phyloP scores from a whole-genome alignment of 257 asterid genomes.

The Penstemon eatonii region DNA sequence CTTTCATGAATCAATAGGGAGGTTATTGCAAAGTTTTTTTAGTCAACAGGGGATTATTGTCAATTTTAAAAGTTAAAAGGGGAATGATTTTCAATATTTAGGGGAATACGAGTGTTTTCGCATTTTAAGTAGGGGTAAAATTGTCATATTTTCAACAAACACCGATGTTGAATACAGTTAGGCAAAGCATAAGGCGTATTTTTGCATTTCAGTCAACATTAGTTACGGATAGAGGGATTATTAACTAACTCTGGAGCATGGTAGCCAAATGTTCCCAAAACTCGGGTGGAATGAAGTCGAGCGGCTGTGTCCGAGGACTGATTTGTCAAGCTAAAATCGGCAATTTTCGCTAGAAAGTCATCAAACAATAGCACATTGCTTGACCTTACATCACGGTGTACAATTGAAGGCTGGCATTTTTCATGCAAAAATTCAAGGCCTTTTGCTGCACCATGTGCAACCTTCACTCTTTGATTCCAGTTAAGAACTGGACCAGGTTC shows the following conservation, averaged over 20 bases:
- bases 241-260: conserved; percentile 86
- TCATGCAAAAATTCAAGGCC: conserved; percentile 87
- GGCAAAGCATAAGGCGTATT: too few relatives aligned
- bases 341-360: conserved; percentile 74
- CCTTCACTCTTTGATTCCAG: conserved; percentile 83
- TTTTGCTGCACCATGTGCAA: conserved; percentile 87
- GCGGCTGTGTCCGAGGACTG: conserved; percentile 93
- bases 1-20: neutral
- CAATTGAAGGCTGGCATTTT: conserved; percentile 78
- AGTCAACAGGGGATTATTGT: neutral
- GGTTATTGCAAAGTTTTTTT: too few relatives aligned
- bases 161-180: too few relatives aligned
- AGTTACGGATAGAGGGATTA: neutral
- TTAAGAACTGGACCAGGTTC: conserved; percentile 89
- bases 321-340: conserved; percentile 83
- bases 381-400: conserved; percentile 87
- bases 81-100: neutral
- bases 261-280: conserved; percentile 89
- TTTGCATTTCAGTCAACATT: too few relatives aligned
- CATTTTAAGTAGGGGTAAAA: too few relatives aligned
- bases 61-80: neutral
- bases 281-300: conserved; percentile 83
- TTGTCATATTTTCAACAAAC: too few relatives aligned
- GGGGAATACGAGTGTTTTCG: neutral
- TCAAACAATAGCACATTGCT: conserved; percentile 83